Conservation (phyloP, 2,329 filamentous ascomycete genomes). For the Ophiostoma ips region DNA sequence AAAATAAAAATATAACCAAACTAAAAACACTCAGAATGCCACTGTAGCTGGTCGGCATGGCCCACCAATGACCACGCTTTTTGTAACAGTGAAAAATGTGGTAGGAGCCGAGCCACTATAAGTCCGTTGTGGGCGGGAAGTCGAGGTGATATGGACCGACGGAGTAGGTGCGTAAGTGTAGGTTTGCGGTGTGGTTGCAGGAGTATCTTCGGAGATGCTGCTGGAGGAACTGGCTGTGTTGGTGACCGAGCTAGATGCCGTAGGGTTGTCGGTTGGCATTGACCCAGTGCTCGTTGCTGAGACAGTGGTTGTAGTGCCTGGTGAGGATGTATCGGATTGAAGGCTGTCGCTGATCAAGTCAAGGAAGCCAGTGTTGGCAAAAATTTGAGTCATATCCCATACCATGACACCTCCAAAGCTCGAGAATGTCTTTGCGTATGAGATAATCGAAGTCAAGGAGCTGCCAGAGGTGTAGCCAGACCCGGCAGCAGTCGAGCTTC, state of each 20-base stretch:
- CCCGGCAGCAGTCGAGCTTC: slow-evolving; percentile 34
- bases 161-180: background rate
- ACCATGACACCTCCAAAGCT: slow-evolving; percentile 57
- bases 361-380: slow-evolving; percentile 43
- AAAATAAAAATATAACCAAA: too few species aligned
- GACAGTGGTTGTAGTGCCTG: background rate
- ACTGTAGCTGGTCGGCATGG: background rate
- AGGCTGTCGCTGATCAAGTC: slow-evolving; percentile 26
- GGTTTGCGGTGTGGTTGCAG: background rate
- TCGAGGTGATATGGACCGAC: background rate
- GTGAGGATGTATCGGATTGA: background rate
- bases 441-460: slow-evolving; percentile 35
- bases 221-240: background rate
- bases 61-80: background rate
- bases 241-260: background rate
- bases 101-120: background rate
- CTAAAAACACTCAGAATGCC: too few species aligned
- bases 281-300: background rate
- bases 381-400: slow-evolving; percentile 52
- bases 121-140: background rate
- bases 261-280: background rate
- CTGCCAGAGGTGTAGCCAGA: slow-evolving; percentile 38
- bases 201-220: background rate
- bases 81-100: background rate
- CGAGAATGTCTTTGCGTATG: slow-evolving; percentile 37